Base-by-base conservation (phyloP, 495 filamentous ascomycete species). In the Melanomma pulvis-pyrius region DNA sequence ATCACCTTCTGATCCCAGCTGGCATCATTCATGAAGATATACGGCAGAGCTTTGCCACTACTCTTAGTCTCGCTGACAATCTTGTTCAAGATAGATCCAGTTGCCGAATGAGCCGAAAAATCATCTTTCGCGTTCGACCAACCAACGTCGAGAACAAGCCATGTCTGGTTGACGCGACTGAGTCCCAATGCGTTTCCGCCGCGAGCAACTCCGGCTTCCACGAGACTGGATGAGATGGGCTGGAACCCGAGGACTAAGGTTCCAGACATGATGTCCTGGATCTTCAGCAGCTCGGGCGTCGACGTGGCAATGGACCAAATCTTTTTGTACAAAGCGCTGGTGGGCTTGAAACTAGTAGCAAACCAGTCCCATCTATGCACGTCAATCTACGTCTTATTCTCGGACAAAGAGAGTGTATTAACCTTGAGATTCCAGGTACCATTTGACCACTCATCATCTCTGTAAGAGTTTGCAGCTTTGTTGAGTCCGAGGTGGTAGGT, bases 11-110 rank as follows among this genome's bases (percentile, higher is more conserved):
- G 57, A 26, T 60, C 57, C 15, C 41, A 47, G 28, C 57, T 60
- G 15, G 57, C 57, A 29, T 60, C 57, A 26, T 49, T 60, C 57
- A 60, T 60, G 39, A 60, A 60, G 2, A 6, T 47, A 39, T 60
- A 60, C 4, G 2, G 17, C 1, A 12, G 2, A 22, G 11, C n/a
- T n/a, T n/a, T n/a, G n/a, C n/a, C n/a, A n/a, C n/a, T n/a, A n/a
- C n/a, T n/a, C n/a, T n/a, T n/a, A n/a, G n/a, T n/a, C n/a, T n/a
- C n/a, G n/a, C n/a, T n/a, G n/a, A n/a, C n/a, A n/a, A n/a, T n/a
- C n/a, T n/a, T n/a, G n/a, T n/a, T n/a, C n/a, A n/a, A n/a, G n/a
- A n/a, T n/a, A n/a, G n/a, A n/a, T n/a, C n/a, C n/a, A n/a, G n/a
- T n/a, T n/a, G n/a, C n/a, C n/a, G n/a, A n/a, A n/a, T n/a, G n/a